Conservation (phyloP, 441 rosid genomes). For the Eruca vesicaria region DNA sequence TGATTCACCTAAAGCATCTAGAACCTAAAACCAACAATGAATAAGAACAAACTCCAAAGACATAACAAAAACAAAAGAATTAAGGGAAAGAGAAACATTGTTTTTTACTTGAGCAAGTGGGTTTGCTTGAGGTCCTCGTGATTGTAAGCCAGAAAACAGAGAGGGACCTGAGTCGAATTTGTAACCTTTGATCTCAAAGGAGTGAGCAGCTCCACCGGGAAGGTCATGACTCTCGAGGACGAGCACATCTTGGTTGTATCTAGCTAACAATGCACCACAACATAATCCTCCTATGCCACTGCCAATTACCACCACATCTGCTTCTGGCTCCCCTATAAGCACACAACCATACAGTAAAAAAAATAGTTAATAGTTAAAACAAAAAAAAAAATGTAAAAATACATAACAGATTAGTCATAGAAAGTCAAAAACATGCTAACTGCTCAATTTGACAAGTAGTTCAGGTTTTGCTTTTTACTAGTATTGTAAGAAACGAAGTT, state of each 20-base stretch:
- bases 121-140: slow-evolving; percentile 87
- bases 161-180: slow-evolving; percentile 94
- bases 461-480: neutral
- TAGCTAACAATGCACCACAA: slow-evolving; percentile 83
- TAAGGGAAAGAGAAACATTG: neutral
- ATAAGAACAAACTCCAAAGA: slow-evolving; percentile 9
- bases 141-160: slow-evolving; percentile 85
- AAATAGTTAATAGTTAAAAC: neutral
- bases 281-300: slow-evolving; percentile 90
- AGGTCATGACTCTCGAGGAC: slow-evolving; percentile 85
- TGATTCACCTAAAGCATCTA: slow-evolving; percentile 87
- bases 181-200: slow-evolving; percentile 76
- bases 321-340: slow-evolving; percentile 66
- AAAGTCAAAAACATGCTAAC: no score
- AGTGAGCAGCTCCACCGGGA: slow-evolving; percentile 88
- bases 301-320: slow-evolving; percentile 84
- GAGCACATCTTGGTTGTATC: slow-evolving; percentile 76
- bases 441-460: neutral
- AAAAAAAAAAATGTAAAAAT: neutral
- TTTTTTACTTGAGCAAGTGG: slow-evolving; percentile 87
- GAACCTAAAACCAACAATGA: slow-evolving; percentile 49
- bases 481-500: neutral
- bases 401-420: neutral
- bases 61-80: neutral
- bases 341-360: slow-evolving; percentile 6